Evolutionary conservation across 176 grass and related monocot genomes (phyloP).

Genomic region (Urochloa ruziziensis): DNA sequence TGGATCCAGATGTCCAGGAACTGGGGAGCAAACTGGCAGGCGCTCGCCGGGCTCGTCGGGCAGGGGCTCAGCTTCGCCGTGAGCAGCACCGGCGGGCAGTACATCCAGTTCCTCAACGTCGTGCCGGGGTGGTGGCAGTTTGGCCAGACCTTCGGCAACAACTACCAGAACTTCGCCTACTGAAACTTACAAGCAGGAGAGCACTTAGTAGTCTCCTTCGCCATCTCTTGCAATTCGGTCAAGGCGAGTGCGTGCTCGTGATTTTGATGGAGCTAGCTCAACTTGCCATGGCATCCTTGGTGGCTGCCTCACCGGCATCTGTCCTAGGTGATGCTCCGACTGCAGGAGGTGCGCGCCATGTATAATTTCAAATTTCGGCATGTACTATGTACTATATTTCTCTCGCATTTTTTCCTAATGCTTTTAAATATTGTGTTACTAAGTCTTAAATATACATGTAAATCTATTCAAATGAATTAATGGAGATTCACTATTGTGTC

Average conservation of each 20-base stretch:
- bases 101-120: conserved; percentile 39
- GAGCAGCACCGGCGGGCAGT: conserved; percentile 41
- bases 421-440: background rate
- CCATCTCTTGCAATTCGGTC: background rate
- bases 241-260: background rate
- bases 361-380: background rate
- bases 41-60: background rate
- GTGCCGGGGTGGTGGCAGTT: conserved; percentile 42
- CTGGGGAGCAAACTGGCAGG: conserved; percentile 70
- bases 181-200: background rate
- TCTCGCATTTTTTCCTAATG: background rate
- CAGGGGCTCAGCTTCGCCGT: conserved; percentile 61
- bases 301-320: background rate
- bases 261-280: conserved; percentile 37
- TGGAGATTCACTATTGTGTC: background rate
- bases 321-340: conserved; percentile 24
- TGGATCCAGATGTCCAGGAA: conserved; percentile 46
- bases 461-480: background rate
- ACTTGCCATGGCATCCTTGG: conserved; percentile 28
- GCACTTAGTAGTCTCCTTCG: too few species aligned
- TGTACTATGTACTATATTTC: background rate
- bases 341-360: conserved; percentile 17
- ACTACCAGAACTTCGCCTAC: conserved; percentile 46
- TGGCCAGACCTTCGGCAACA: conserved; percentile 41
- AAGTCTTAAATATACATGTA: background rate